Base-by-base conservation (phyloP, 75 land plant species). In the Ceratopteris richardii region DNA sequence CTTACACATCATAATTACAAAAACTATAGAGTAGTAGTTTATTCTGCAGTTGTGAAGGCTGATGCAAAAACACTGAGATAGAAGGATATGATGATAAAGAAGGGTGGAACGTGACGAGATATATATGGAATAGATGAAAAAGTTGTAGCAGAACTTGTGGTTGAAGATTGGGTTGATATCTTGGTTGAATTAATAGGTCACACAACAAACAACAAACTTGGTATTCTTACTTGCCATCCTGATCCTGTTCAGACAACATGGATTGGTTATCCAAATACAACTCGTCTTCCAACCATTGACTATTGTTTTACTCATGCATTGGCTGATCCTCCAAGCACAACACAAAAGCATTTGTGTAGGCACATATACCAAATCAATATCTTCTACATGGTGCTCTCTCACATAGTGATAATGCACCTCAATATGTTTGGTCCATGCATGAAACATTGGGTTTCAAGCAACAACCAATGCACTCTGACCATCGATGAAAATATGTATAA, bases 221-320 rank as follows among this genome's bases (percentile, higher is more conserved):
- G 99, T 26, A 76, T 77, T 56, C 86, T 95, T 91, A 88, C 99
- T 26, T 33, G 96, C 63, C 66, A 84, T 31, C 91, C 99, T 54
- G 99, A 91, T 31, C 99, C 99, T 44, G 61, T 95, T 58, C 99
- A 95, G 99, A 96, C 81, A 21, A 95, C 99, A 18, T 95, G 99
- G 99, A 95, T 95, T 62, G 99, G 99, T 18, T 95, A 95, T 70
- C 99, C 99, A 51, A 95, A 95, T 52, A 90, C 91, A 54, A 86
- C 99, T 57, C 96, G 99, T 47, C 64, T 95, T 63, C 85, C 99
- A 21, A 79, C 88, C 0, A 84, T 95, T 62, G 99, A 95, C 57
- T 95, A 90, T 53, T 64, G 99, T 29, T 77, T 95, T 46, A 83
- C 96, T 44, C 96, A 95, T 80, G 72, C 83, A 29, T 70, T 81